Evolutionary conservation across 2,329 filamentous ascomycete species (phyloP).

Genomic region (Xylariales sp.): DNA sequence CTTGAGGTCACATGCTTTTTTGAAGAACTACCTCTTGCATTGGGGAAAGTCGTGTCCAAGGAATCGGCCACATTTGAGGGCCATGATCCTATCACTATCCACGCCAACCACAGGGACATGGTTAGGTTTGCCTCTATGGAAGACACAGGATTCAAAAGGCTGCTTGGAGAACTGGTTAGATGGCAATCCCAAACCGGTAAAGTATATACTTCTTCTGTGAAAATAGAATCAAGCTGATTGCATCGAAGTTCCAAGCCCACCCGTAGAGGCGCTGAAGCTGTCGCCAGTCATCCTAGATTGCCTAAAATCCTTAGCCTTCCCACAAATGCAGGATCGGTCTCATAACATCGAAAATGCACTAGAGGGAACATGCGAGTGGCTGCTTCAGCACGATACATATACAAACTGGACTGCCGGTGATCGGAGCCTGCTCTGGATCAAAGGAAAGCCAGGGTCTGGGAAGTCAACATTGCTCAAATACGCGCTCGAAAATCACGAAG

Average conservation of each 20-base stretch:
- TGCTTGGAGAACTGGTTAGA: slow-evolving; percentile 18
- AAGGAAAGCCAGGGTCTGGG: slow-evolving; percentile 4
- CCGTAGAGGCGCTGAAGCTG: neutral
- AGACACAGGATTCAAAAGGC: slow-evolving; percentile 24
- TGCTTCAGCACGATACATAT: neutral
- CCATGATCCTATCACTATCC: slow-evolving; percentile 23
- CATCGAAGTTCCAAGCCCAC: neutral
- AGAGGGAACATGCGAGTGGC: neutral
- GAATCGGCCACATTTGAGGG: slow-evolving; percentile 26
- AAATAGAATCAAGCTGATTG: neutral
- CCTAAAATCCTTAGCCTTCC: neutral
- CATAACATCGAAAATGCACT: neutral
- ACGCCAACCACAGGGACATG: slow-evolving; percentile 29
- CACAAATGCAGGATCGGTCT: neutral
- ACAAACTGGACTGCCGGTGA: neutral
- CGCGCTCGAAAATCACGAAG: neutral
- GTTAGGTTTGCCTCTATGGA: slow-evolving; percentile 24
- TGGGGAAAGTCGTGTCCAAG: slow-evolving; percentile 23
- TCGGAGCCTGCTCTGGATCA: neutral
- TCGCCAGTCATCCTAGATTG: neutral
- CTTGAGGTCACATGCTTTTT: slow-evolving; percentile 30
- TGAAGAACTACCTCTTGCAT: slow-evolving; percentile 26
- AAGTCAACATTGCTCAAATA: slow-evolving; percentile 7
- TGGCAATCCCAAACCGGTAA: slow-evolving; percentile 7
- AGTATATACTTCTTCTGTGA: neutral